Percentiles rank a stretch among this genome's conserved stretches.
These are phyloP conservation scores for Pseudopyricularia javanii DNA, from an alignment of 2,329 filamentous ascomycete species.

Conservation along the genomic window DNA sequence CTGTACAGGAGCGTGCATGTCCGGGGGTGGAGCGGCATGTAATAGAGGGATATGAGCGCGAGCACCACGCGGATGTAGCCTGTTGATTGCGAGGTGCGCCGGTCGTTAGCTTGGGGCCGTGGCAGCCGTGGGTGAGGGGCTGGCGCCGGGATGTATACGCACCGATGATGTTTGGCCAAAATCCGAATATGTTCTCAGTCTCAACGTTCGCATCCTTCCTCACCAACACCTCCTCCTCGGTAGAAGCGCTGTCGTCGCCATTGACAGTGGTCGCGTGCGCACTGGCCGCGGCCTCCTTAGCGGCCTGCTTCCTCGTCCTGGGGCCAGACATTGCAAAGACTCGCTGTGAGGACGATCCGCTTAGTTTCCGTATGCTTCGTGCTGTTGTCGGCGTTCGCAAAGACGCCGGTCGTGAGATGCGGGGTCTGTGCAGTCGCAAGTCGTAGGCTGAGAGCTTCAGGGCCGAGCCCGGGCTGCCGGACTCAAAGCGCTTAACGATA, in stretches of 20 bases:
- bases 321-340: conserved; percentile 13
- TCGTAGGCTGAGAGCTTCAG: background rate
- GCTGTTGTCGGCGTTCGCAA: background rate
- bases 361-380: background rate
- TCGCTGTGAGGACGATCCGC: background rate
- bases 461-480: background rate
- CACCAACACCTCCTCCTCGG: conserved; percentile 8
- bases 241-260: conserved; percentile 14
- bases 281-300: conserved; percentile 13
- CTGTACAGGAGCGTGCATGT: conserved; percentile 88
- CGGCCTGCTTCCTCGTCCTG: conserved; percentile 14
- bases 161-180: conserved; percentile 75
- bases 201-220: conserved; percentile 20
- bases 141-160: conserved; percentile 19
- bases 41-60: conserved; percentile 86
- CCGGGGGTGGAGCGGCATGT: conserved; percentile 97
- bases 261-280: conserved; percentile 14
- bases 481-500: background rate
- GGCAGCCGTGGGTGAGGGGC: background rate
- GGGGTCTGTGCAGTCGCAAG: background rate
- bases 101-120: background rate
- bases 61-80: conserved; percentile 69
- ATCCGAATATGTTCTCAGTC: conserved; percentile 68
- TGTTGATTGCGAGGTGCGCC: conserved; percentile 17
- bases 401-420: background rate